A percentile compares a stretch with the other conserved stretches of the same genome.
Conservation (phyloP, 2,329 filamentous ascomycete genomes). For the Metarhizium anisopliae region DNA sequence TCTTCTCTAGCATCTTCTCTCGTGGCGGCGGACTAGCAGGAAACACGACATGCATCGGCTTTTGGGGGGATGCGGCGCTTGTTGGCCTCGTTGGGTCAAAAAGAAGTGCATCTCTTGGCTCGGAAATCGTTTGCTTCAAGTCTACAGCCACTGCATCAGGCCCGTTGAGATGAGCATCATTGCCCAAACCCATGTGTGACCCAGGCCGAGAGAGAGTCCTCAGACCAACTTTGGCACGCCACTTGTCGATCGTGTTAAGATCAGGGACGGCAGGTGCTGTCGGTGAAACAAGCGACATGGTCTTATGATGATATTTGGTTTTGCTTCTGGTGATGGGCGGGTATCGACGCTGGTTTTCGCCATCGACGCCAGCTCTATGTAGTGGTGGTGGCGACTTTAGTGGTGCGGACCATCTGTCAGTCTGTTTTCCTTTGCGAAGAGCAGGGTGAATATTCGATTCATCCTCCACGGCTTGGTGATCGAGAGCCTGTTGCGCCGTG, state of each 20-base stretch:
- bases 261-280: conserved; percentile 20
- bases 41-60: conserved; percentile 1
- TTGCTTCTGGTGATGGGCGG: conserved; percentile 29
- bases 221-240: conserved; percentile 19
- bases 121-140: background rate
- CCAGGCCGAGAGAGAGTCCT: conserved; percentile 6
- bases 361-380: conserved; percentile 5
- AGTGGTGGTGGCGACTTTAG: conserved; percentile 16
- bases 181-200: background rate
- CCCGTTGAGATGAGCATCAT: background rate
- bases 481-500: conserved; percentile 18
- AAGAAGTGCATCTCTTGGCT: background rate
- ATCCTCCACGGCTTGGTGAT: conserved; percentile 16
- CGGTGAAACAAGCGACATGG: conserved; percentile 18
- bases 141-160: background rate
- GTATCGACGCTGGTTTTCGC: conserved; percentile 22
- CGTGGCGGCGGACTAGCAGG: background rate
- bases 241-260: conserved; percentile 22
- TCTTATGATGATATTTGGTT: conserved; percentile 17
- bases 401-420: conserved; percentile 18
- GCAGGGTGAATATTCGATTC: conserved; percentile 25
- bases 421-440: conserved; percentile 18
- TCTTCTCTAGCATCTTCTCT: background rate
- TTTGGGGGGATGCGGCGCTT: background rate
- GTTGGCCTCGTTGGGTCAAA: background rate